These are phyloP conservation scores for Alternaria tenuissima DNA, from an alignment of 2,329 filamentous ascomycete species.

Conservation along the genomic window DNA sequence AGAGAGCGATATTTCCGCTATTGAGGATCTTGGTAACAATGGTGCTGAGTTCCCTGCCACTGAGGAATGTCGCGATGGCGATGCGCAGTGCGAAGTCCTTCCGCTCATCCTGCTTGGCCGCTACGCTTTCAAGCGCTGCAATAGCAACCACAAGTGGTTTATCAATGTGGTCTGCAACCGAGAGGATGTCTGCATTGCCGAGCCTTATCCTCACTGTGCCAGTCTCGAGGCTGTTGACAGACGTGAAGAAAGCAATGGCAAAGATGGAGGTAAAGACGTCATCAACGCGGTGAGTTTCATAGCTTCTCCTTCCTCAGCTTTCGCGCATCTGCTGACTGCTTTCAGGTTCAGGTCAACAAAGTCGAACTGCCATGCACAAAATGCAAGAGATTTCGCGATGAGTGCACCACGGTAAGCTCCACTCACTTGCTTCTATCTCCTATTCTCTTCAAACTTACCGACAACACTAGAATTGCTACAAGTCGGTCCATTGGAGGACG, in stretches of 20 bases:
- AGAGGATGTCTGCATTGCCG: background rate
- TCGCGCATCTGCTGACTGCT: background rate
- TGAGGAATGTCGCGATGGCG: background rate
- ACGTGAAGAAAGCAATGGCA: background rate
- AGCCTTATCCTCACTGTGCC: background rate
- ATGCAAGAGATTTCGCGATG: background rate
- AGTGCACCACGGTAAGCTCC: background rate
- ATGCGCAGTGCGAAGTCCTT: background rate
- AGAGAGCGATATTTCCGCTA: background rate
- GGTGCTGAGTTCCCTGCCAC: background rate
- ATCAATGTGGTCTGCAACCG: background rate
- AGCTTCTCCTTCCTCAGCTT: too few species aligned
- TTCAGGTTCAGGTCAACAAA: background rate
- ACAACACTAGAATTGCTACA: background rate
- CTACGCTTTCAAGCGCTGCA: background rate
- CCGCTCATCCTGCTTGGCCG: background rate
- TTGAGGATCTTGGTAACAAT: background rate
- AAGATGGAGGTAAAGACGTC: background rate
- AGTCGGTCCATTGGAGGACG: background rate
- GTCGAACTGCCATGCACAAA: background rate
- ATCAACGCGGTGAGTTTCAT: background rate
- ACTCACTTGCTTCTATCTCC: background rate
- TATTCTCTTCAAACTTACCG: background rate
- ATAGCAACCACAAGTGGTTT: background rate
- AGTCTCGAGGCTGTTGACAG: background rate